Evolutionary conservation across 2,329 filamentous ascomycete species (phyloP), one percentile per base, ranked within the genome.

Genomic region (Beauveria sp.): DNA sequence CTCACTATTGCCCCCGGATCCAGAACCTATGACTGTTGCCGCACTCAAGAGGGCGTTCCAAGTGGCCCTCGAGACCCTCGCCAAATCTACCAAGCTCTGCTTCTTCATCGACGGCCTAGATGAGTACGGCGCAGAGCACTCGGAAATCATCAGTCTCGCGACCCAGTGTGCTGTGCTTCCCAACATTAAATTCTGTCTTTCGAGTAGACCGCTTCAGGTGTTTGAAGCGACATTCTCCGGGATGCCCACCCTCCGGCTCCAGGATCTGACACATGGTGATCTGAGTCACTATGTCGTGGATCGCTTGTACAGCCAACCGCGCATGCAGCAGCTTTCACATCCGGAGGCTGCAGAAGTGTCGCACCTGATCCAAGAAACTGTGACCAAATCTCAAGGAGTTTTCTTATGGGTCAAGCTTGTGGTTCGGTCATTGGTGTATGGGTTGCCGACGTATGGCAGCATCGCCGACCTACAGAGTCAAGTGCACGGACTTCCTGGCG

Each of bases 171-270:
- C 63, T 1, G 20, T n/a, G 3, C 22, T 34, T 12, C 24, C 43
- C 3, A 40, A 63, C 28, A 48, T 69, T 57, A 73, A 73, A 28
- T 26, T 69, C 3, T 66, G 69, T n/a, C 63, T 70, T 1, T 68
- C 70, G 1, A 73, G 71, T 48, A 63, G 70, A 12, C 69, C 69
- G 7, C 46, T 51, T 9, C 34, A 2, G 5, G 64, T 53, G 1
- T 69, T 66, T 26, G 56, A 66, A 20, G 48, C 66, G 0, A 52
- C 56, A 1, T 68, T 69, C 26, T 12, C 18, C 0, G 20, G 38
- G 24, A 22, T 60, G n/a, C 57, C 57, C 26, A 46, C 26, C 20
- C 49, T 60, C 6, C 49, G 57, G 6, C 49, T 60, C 3, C 57
- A 60, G 28, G 57, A 60, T 20, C 3, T 60, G 26, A 60, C 57